Percentiles rank a stretch among this genome's conserved stretches.
Conservation (phyloP, 164 flowering plant species). For the Dillenia suffruticosa region DNA sequence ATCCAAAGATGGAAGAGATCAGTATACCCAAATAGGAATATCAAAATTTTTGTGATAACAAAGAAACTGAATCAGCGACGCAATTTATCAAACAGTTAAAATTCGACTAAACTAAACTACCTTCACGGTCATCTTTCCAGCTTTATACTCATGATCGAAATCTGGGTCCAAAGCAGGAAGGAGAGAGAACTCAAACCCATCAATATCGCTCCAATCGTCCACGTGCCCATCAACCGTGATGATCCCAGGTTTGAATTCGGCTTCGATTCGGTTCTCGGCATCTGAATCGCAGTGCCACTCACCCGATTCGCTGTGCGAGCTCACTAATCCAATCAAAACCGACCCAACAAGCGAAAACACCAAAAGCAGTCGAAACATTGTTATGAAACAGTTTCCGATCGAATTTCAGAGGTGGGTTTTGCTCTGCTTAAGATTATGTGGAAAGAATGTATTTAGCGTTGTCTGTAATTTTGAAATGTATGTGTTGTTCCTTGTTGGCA, state of each 20-base stretch:
- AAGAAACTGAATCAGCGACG: background rate
- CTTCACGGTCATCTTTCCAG: conserved; percentile 83
- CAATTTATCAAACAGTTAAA: conserved; percentile 2
- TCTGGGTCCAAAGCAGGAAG: conserved; percentile 95
- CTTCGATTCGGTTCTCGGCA: conserved; percentile 42
- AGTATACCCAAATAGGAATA: background rate
- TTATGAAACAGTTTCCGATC: background rate
- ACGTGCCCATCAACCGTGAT: conserved; percentile 81
- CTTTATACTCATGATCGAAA: conserved; percentile 60
- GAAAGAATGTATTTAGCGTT: no score
- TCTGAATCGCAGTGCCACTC: conserved; percentile 72
- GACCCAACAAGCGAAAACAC: conserved; percentile 8
- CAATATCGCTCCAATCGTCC: conserved; percentile 76
- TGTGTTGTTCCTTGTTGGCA: background rate
- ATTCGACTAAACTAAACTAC: conserved; percentile 19
- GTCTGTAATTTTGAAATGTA: background rate
- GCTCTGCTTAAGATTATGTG: background rate
- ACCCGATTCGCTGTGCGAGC: conserved; percentile 71
- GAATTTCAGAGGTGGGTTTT: background rate
- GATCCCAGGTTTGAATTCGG: conserved; percentile 63
- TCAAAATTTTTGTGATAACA: background rate
- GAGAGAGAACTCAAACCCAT: conserved; percentile 75
- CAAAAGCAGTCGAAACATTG: conserved; percentile 27
- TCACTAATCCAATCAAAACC: conserved; percentile 20
- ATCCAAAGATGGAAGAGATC: background rate